These are phyloP conservation scores for Plasmodium sp. DNA, from an alignment of 169 alveolate species.

Conservation along the genomic window DNA sequence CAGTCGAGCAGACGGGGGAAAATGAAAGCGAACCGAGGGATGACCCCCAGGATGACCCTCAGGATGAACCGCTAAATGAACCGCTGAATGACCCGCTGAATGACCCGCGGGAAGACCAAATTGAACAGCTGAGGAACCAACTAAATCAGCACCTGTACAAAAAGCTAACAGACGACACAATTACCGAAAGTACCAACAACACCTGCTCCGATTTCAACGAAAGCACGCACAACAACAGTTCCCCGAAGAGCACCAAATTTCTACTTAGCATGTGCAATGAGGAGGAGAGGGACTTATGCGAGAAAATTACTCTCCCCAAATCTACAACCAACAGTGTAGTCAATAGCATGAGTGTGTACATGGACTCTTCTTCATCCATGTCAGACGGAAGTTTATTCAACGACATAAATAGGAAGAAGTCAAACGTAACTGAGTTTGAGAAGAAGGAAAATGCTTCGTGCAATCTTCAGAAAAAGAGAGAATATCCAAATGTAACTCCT, in stretches of 20 bases:
- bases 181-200: constrained; percentile 17
- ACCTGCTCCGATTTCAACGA: constrained; percentile 26
- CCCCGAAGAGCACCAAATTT: not conserved
- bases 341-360: constrained; percentile 3
- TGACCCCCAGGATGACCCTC: not conserved
- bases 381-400: constrained; percentile 9
- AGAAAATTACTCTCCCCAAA: not conserved
- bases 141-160: not conserved
- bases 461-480: not conserved
- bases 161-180: constrained; percentile 24
- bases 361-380: constrained; percentile 7
- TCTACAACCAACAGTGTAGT: not conserved
- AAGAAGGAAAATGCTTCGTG: not conserved
- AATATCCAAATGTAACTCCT: not conserved
- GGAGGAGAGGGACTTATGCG: not conserved
- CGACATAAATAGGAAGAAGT: constrained; percentile 11
- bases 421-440: not conserved
- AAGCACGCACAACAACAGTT: not conserved
- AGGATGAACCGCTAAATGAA: no score
- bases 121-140: not conserved
- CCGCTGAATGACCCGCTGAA: not conserved
- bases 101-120: not conserved
- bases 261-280: not conserved
- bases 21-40: not conserved
- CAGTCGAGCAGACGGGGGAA: not conserved